Evolutionary conservation across 2,329 filamentous ascomycete genomes (phyloP), one percentile per base, ranked within the genome.

Genomic region (Stagonosporopsis rhizophila): DNA sequence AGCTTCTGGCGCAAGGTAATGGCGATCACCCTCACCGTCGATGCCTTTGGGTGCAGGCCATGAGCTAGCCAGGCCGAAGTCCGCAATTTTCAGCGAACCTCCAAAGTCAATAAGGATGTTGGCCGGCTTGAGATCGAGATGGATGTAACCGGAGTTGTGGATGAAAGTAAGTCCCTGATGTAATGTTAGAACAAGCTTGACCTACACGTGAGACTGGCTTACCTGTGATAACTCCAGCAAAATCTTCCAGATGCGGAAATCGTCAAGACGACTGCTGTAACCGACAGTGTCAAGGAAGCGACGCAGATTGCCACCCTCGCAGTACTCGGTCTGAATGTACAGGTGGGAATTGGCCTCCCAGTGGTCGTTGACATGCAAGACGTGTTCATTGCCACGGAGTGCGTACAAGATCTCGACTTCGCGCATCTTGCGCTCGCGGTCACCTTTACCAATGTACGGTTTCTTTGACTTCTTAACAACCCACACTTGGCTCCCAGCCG

Each of bases 181-280:
- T 37, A 56, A n/a, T 44, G 60, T 79, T 65, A 73, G 69, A 50
- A 45, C 12, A 50, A 37, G 20, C 39, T 17, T 30, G 34, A 45
- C 20, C 17, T 14, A 17, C 30, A 35, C 20, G 37, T 17, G 20
- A 12, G 6, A 6, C 19, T 58, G 41, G 81, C 89, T 78, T 85
- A 95, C 92, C 81, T 89, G 80, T 68, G 88, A 85, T 56, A 96
- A 78, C 75, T 99, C 95, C 38, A 96, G 85, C 67, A 98, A 80
- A 55, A 98, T 94, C 80, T 99, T 99, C 92, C 95, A 99, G 75
- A 98, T 97, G 59, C 95, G 87, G 78, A 99, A 99, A 75, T 98
- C 95, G 76, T 99, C 95, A 63, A 99, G 79, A 66, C 94, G 86
- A 42, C 92, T 93, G 72, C 90, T 92, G 59, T 89, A 84, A 22